Conservation (phyloP, 352 stramenopile genomes). For the Elongisporangium prolatum region DNA sequence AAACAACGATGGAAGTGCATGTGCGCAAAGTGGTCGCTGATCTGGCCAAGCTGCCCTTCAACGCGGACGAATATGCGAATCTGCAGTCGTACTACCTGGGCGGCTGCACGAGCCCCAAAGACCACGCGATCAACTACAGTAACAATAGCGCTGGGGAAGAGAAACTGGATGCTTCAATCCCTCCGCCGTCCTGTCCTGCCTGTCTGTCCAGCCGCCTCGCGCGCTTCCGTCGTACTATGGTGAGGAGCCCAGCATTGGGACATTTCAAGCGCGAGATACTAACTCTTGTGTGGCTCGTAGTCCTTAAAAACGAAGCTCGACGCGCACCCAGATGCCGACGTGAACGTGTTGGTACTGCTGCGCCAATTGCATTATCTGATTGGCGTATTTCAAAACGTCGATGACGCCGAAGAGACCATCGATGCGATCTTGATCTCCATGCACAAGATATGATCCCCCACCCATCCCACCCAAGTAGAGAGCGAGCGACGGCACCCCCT, state of each 20-base stretch:
- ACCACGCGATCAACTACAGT: constrained; percentile 14
- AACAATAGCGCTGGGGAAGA: constrained; percentile 21
- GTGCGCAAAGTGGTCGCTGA: constrained; percentile 62
- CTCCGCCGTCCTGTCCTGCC: constrained; percentile 22
- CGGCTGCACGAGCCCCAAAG: constrained; percentile 35
- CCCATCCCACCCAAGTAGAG: constrained; percentile 2
- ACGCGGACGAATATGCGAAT: constrained; percentile 53
- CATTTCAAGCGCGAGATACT: no score
- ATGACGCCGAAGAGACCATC: constrained; percentile 52
- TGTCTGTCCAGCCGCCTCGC: constrained; percentile 49
- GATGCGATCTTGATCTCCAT: constrained; percentile 49
- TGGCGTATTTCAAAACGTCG: constrained; percentile 66
- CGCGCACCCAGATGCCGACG: constrained; percentile 25
- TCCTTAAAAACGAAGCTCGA: constrained; percentile 41
- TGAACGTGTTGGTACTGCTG: constrained; percentile 48
- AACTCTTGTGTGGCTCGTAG: no score
- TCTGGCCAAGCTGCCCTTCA: constrained; percentile 61
- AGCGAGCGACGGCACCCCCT: constrained; percentile 2
- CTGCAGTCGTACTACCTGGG: constrained; percentile 61
- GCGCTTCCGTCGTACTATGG: constrained; percentile 54
- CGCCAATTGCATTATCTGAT: constrained; percentile 74
- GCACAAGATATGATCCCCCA: constrained; percentile 17
- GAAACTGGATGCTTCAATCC: neutral
- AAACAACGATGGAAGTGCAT: constrained; percentile 69
- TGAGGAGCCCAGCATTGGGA: no score